These are phyloP conservation scores for Metschnikowia baotianmanensis DNA, from an alignment of 805 yeast species.

Conservation along the genomic window DNA sequence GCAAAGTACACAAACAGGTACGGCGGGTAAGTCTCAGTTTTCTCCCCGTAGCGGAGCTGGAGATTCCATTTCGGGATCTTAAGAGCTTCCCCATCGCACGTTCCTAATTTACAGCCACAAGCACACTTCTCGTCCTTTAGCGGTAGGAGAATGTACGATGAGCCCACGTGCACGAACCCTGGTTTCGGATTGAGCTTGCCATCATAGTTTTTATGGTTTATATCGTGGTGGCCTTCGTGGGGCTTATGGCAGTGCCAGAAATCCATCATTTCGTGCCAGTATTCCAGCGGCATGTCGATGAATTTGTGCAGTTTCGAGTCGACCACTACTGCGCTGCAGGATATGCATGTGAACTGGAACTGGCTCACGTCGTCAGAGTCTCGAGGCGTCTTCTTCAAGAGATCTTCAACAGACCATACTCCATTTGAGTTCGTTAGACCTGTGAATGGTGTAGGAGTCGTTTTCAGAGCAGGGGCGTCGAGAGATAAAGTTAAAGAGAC, in stretches of 20 bases:
- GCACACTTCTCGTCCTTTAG: constrained; percentile 29
- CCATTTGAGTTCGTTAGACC: constrained; percentile 11
- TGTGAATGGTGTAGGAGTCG: constrained; percentile 13
- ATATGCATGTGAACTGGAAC: constrained; percentile 31
- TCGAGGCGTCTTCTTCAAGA: constrained; percentile 33
- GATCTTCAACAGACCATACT: constrained; percentile 44
- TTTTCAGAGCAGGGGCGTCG: background rate
- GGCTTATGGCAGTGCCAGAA: constrained; percentile 98
- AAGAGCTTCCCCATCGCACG: constrained; percentile 20
- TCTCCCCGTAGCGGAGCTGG: constrained; percentile 21
- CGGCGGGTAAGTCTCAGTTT: constrained; percentile 20
- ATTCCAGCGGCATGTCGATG: constrained; percentile 81
- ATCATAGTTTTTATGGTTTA: constrained; percentile 23
- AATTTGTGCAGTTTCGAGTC: constrained; percentile 35
- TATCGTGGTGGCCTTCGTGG: constrained; percentile 19
- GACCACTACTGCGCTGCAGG: constrained; percentile 30
- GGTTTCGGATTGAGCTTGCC: constrained; percentile 45
- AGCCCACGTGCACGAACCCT: constrained; percentile 50
- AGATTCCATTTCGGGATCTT: constrained; percentile 59
- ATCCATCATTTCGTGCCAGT: constrained; percentile 95
- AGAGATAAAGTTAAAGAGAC: constrained; percentile 2
- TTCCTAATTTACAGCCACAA: constrained; percentile 45
- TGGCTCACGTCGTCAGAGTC: constrained; percentile 16
- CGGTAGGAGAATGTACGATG: constrained; percentile 50
- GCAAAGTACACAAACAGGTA: constrained; percentile 22